Evolutionary conservation across 148 eudicot genomes (phyloP), one percentile per base, ranked within the genome.

Genomic region (Persicaria tinctoria): DNA sequence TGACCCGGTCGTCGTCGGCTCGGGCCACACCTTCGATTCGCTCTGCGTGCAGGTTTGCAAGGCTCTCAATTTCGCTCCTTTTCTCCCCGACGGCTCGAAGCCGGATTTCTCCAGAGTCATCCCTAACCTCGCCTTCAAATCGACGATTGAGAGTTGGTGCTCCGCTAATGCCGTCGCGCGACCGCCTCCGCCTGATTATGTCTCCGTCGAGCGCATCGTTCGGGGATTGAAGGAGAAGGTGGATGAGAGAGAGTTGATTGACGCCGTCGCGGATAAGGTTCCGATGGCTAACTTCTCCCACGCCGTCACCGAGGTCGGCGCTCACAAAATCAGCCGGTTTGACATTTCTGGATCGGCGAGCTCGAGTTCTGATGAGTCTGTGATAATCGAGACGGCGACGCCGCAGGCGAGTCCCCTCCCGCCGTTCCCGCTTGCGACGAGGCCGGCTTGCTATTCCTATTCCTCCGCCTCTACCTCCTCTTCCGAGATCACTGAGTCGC

Each of bases 281-380:
- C 88, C 93, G 5, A 70, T 71, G 38, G 73, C 76, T 13, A 44
- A 82, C 6, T 59, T 82, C 46, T 87, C 91, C 0, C 90, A 82
- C 82, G 93, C 91, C 4, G 86, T 85, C 0, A 83, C 95, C 17
- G 95, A 93, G 78, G 75, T 91, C 81, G 70, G 48, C 47, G 87
- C 84, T 71, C 87, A 79, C 49, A 76, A 86, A 16, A 83, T 80
- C 46, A 77, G 73, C 72, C 84, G 73, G 7, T 87, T 80, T 38
- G 86, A 85, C 72, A 85, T 87, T 4, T 87, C 72, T 18, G 62
- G 46, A n/a, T 54, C 76, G 6, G 54, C 14, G 7, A 12, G 64
- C 12, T 74, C 93, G 54, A 88, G 97, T 73, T 90, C 97, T 0
- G 98, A 90, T 20, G 98, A 95, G 75, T 95, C 98, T 4, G 98